Evolutionary conservation across 2,329 filamentous ascomycete genomes (phyloP), one percentile per base, ranked within the genome.

Genomic region (Akanthomyces muscarius): DNA sequence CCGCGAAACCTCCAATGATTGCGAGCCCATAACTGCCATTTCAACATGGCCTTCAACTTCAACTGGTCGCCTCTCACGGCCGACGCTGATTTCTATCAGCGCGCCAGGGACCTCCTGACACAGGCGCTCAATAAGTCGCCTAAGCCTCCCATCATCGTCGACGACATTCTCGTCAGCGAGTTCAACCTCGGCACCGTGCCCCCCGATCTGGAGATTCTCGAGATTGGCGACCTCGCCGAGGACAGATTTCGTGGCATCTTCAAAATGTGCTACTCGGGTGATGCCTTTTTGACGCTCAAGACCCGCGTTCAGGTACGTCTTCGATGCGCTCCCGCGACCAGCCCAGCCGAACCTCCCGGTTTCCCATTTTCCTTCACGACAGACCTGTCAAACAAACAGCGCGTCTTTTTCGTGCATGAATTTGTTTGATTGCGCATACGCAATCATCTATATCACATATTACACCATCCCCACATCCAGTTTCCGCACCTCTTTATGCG

Each of bases 1-100:
- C 30, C 53, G 36, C 45, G 30, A 64, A 65, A 58, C 66, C 59
- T 68, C 69, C 67, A 68, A 77, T 77, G 75, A 69, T 72, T 65
- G 67, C 70, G 70, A 71, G 69, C 69, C 69, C 61, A 68, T 71
- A 68, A 72, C 68, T 67, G 79, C 78, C 77, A 80, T 79, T 77
- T 78, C 77, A 83, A 79, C 78, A 99, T 99, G 95, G 95, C 95
- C 70, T 99, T 99, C 90, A 98, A 98, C 83, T 99, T 99, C 90
- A 98, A 98, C 91, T 99, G 95, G 95, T 97, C 92, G 85, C 95
- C 95, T 74, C 85, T 99, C 68, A 95, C 96, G 80, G 94, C 94
- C 73, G 95, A 98, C 80, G 94, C 91, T 72, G 86, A 88, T 70
- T 95, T 95, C 77, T 94, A 94, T 78, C 86, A 90, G 74, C 89